Evolutionary conservation across 176 grass and related monocot genomes (phyloP), one percentile per base, ranked within the genome.

Genomic region (Stipa capillata): DNA sequence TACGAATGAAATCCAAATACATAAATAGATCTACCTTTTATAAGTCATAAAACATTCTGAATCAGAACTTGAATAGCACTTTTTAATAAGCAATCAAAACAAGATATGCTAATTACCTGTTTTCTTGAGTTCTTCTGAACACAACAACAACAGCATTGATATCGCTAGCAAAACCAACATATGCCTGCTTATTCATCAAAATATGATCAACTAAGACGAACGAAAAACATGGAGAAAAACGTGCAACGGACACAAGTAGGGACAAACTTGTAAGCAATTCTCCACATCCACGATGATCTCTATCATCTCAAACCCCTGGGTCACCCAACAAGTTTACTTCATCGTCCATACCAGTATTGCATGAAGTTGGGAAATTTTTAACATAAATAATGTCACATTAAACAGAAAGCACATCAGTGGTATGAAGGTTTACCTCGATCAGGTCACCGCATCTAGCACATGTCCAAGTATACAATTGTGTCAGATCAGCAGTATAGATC

Each of bases 61-160:
- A 60, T 12, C 1, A 31, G 39, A 69, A 54, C 2, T 0, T 44
- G 11, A 71, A 63, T 61, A 52, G 3, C 43, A 41, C 13, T 12
- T 58, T n/a, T 66, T 18, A 41, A n/a, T 1, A 65, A 78, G 31
- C 58, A 73, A 62, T 50, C 7, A 88, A 61, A 67, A 59, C 2
- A 3, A 51, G 13, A 63, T 28, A 24, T 10, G 20, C 1, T 47
- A 14, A 27, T 67, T 93, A 99, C 96, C 96, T 99, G 77, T 87
- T 91, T 50, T 95, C 92, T 87, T 91, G 92, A 66, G 96, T 99
- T 84, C 96, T 92, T 95, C 96, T 91, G 39, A 99, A 95, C 56
- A 93, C 92, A 89, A 95, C 83, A 39, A 99, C 25, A 5, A 87
- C 71, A 72, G 88, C 87, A 61, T 95, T 95, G 48, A 94, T 85